These are phyloP conservation scores for Kurtzmaniella quercitrusa DNA, from an alignment of 1,139 yeast species.

Conservation along the genomic window DNA sequence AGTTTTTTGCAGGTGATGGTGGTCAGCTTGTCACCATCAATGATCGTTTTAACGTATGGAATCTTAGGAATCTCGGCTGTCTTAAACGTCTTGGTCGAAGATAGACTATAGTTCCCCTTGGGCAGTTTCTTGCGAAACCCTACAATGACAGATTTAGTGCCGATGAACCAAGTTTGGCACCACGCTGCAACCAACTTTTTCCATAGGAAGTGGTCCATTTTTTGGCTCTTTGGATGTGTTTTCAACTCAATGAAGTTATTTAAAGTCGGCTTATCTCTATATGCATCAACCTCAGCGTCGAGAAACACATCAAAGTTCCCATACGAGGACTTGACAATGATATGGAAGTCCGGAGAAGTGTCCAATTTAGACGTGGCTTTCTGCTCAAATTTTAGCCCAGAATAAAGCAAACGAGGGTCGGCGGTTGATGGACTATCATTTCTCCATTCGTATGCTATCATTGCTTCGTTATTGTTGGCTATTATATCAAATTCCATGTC, in stretches of 20 bases:
- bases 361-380: neutral
- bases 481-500: neutral
- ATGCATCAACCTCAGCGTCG: conserved; percentile 2
- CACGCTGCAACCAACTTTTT: neutral
- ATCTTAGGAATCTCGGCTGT: neutral
- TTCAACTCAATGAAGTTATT: conserved; percentile 1
- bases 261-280: neutral
- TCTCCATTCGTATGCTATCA: neutral
- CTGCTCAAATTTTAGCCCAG: conserved; percentile 1
- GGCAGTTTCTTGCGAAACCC: conserved; percentile 1
- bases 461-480: neutral
- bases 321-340: neutral
- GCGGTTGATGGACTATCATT: neutral
- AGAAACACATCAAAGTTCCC: neutral
- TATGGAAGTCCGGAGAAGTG: neutral
- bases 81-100: neutral
- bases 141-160: neutral
- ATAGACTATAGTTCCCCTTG: neutral
- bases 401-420: neutral
- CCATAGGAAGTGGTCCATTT: conserved; percentile 1
- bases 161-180: conserved; percentile 2
- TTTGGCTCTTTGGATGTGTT: neutral
- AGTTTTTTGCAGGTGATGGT: neutral
- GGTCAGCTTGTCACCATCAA: neutral
- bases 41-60: neutral